Conservation (phyloP, 805 yeast species). For the Candida pseudoglaebosa region DNA sequence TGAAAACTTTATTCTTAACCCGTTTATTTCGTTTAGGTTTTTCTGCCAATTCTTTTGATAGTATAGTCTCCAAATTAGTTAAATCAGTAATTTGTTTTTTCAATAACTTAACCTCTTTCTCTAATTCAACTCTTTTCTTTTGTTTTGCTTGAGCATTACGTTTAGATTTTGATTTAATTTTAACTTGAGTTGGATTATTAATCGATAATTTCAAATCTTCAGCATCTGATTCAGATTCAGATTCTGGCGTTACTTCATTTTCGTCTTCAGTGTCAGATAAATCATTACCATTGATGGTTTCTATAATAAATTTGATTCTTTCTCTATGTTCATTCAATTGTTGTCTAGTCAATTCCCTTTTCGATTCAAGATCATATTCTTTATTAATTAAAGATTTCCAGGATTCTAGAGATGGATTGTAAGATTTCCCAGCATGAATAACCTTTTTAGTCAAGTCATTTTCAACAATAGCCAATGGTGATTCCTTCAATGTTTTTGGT, state of each 20-base stretch:
- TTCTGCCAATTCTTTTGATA: constrained; percentile 16
- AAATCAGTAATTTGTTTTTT: constrained; percentile 61
- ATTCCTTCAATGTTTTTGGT: constrained; percentile 52
- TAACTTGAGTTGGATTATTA: constrained; percentile 63
- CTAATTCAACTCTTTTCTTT: constrained; percentile 53
- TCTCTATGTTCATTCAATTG: constrained; percentile 59
- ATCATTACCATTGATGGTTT: constrained; percentile 56
- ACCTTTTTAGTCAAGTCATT: constrained; percentile 33
- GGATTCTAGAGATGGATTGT: constrained; percentile 79
- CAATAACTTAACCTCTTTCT: constrained; percentile 52
- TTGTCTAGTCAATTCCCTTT: constrained; percentile 60
- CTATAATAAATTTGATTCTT: constrained; percentile 63
- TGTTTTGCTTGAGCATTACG: constrained; percentile 68
- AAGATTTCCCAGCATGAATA: constrained; percentile 88
- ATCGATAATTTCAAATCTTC: constrained; percentile 52
- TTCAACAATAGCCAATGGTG: constrained; percentile 53
- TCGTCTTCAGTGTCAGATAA: constrained; percentile 38
- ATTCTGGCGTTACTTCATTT: constrained; percentile 35
- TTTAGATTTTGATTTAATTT: constrained; percentile 72
- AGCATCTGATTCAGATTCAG: constrained; percentile 24
- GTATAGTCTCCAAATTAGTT: constrained; percentile 31
- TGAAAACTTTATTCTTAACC: constrained; percentile 36
- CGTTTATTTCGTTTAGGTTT: constrained; percentile 18
- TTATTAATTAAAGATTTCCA: constrained; percentile 72
- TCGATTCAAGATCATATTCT: constrained; percentile 64